Evolutionary conservation across 176 grass and related monocot genomes (phyloP), one percentile per base, ranked within the genome.

Genomic region (Lolium perenne): DNA sequence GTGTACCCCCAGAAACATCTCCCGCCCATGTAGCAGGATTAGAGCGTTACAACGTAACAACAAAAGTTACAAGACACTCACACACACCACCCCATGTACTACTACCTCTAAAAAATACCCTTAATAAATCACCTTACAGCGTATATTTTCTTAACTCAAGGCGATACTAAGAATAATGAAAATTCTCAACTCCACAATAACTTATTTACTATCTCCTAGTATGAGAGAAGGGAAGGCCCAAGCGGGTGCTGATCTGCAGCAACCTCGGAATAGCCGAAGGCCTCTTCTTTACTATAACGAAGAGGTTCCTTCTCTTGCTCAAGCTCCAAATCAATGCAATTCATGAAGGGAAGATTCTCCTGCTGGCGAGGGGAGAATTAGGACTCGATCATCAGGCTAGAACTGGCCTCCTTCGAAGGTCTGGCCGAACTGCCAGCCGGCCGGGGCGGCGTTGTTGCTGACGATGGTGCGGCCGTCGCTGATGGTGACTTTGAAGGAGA

Each of bases 381-480:
- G 32, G 32, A 35, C 32, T 35, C 32, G 32, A 35, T 7, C 41
- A 43, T 43, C 6, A 43, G 7, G 41, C 41, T 91, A 97, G 84
- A 94, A 94, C 72, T 97, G 94, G 7, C 32, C 43, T 2, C 94
- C 94, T 26, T 90, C 85, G 65, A 97, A 97, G 76, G 92, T 89
- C 89, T 97, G 94, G 4, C 94, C 92, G 65, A 97, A 97, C 76
- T 87, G 77, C 94, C 94, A 97, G 0, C 92, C 94, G 10, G 92
- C 87, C 3, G 92, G 92, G 11, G 77, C 94, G 71, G 46, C 94
- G 76, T 64, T 25, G 82, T 88, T 77, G 90, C 88, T 92, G 26
- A 89, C 86, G 83, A 95, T 55, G 40, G 84, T 88, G 81, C 89
- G 89, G 41, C 41, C 41, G 41, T 43, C 41, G 41, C 41, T 43